phyloP scores from a whole-genome alignment of 441 rosid species.

The Lepidium campestre region DNA sequence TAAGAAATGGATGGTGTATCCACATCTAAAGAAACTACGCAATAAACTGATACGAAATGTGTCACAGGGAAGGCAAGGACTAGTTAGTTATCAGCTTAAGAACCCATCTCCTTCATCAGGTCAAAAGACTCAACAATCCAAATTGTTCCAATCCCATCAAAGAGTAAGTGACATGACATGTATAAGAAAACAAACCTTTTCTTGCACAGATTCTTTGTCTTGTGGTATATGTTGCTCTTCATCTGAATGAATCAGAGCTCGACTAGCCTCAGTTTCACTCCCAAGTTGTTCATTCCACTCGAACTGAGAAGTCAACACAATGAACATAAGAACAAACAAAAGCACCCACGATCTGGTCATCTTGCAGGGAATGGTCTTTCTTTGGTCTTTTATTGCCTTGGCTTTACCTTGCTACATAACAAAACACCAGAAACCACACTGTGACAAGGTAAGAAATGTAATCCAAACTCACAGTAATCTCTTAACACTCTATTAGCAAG shows the following conservation, averaged over 20 bases:
- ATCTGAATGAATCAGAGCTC: conserved; percentile 18
- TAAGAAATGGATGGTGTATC: neutral
- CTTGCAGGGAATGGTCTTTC: conserved; percentile 9
- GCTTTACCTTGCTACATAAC: conserved; percentile 11
- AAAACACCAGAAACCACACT: neutral
- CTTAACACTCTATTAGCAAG: neutral
- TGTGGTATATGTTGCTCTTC: conserved; percentile 37
- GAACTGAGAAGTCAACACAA: conserved; percentile 61
- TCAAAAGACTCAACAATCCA: neutral
- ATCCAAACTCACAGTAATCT: neutral
- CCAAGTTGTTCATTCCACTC: conserved; percentile 77
- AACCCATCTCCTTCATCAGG: neutral
- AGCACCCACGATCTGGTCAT: conserved; percentile 75
- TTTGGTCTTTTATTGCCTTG: neutral
- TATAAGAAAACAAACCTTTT: conserved; percentile 44
- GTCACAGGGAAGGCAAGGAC: neutral
- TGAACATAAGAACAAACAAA: conserved; percentile 49
- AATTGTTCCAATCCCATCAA: neutral
- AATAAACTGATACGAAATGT: neutral
- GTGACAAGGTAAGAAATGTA: neutral
- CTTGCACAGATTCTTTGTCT: conserved; percentile 47
- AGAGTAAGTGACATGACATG: neutral
- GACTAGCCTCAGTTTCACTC: conserved; percentile 45
- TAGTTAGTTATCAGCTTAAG: neutral
- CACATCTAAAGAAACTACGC: neutral